Evolutionary conservation across 768 basidiomycete species (phyloP).

Genomic region (Suillus plorans): DNA sequence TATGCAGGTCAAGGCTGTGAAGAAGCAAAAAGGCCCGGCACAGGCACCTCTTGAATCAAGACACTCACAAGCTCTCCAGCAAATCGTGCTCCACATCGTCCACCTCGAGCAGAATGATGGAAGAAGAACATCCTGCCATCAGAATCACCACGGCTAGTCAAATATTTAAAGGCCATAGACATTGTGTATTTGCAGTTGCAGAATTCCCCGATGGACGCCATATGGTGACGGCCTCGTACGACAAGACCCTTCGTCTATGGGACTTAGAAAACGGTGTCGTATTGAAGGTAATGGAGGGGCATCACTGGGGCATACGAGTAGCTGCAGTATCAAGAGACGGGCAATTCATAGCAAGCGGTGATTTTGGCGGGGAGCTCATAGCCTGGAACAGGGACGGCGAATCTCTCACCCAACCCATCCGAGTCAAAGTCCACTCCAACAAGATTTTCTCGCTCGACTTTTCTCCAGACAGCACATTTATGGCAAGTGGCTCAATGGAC

Average conservation of each 20-base stretch:
- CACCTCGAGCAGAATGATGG: not conserved
- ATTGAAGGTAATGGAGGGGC: no score
- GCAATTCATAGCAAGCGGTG: no score
- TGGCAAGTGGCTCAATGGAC: not conserved
- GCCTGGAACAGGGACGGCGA: not conserved
- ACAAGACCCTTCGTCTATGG: not conserved
- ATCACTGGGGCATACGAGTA: no score
- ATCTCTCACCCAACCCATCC: no score
- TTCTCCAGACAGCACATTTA: no score
- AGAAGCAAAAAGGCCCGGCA: not conserved
- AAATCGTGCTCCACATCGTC: not conserved
- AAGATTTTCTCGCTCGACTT: no score
- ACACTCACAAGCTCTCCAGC: not conserved
- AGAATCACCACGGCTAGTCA: not conserved
- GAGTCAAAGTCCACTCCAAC: no score
- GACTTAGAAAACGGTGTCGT: not conserved
- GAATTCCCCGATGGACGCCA: not conserved
- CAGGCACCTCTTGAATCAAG: not conserved
- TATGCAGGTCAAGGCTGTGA: no score
- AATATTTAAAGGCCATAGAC: not conserved
- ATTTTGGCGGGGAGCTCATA: not conserved
- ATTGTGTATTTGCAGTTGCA: not conserved
- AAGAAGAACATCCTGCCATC: not conserved
- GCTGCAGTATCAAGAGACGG: no score
- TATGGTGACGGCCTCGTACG: not conserved